These are phyloP conservation scores for Pythium dissimile DNA, from an alignment of 352 stramenopile species.

Conservation along the genomic window DNA sequence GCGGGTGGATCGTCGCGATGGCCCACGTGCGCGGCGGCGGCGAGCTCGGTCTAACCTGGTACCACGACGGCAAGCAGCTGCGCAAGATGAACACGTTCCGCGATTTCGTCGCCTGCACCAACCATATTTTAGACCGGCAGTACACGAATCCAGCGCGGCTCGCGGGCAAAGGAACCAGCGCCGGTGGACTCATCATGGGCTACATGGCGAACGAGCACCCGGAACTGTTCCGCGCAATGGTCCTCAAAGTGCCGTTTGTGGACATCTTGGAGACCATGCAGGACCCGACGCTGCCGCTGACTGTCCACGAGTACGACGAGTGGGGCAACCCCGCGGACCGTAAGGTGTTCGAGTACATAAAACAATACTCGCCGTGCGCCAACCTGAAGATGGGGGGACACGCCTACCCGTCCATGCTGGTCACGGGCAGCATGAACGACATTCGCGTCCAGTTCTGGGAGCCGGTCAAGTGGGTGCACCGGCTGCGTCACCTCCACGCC, in stretches of 20 bases:
- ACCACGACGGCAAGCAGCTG: conserved; percentile 72
- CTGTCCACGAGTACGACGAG: conserved; percentile 91
- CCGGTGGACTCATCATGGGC: conserved; percentile 84
- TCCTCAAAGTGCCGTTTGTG: conserved; percentile 89
- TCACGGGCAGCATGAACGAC: conserved; percentile 83
- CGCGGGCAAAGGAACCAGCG: conserved; percentile 78
- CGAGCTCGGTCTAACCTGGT: conserved; percentile 86
- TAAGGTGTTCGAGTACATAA: conserved; percentile 59
- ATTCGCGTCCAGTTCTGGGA: conserved; percentile 85
- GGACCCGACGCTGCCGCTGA: conserved; percentile 81
- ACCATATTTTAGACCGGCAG: conserved; percentile 51
- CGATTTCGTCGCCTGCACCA: conserved; percentile 75
- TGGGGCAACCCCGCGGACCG: conserved; percentile 76
- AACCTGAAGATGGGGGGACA: conserved; percentile 48
- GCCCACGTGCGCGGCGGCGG: conserved; percentile 88
- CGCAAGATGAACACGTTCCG: conserved; percentile 85
- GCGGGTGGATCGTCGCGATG: conserved; percentile 87
- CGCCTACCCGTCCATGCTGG: conserved; percentile 74
- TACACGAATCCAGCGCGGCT: conserved; percentile 64
- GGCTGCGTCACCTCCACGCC: conserved; percentile 54
- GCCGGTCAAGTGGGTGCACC: conserved; percentile 82
- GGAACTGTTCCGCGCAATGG: conserved; percentile 64
- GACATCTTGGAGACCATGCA: conserved; percentile 87
- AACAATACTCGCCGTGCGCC: conserved; percentile 77
- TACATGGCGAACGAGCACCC: conserved; percentile 83